Base-by-base conservation (phyloP, 2,329 filamentous ascomycete species). In the Fusarium euwallaceae region DNA sequence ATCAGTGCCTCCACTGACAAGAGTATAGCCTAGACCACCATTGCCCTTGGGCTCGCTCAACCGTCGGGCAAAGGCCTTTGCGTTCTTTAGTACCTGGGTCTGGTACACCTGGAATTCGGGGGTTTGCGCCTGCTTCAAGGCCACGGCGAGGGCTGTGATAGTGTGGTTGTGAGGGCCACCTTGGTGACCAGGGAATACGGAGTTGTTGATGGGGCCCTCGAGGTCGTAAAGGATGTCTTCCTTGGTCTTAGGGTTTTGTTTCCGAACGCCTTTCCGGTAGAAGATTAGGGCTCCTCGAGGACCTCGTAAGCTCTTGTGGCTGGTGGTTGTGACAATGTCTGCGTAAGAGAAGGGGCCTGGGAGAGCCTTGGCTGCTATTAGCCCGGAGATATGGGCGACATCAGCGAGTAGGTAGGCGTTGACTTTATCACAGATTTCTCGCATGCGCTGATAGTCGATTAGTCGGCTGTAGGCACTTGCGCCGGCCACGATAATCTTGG, bases 81-180 rank as follows among this genome's bases (percentile, higher is more conserved):
- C 94, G 83, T 99, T 99, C 84, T 92, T 89, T 69, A 98, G 89
- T 65, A 98, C 95, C 81, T 94, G 92, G 80, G 94, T 88, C 85
- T 99, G 97, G 86, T 99, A 99, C 64, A 93, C 89, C 82, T 93
- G 94, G 88, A 99, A 99, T 81, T 98, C 95, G 59, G 93, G 91
- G 7, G 92, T 92, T 82, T 95, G 94, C 4, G 95, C 95, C 85
- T 99, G 97, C 87, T 98, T 97, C 69, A 99, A 89, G 14, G 97
- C 97, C 59, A 99, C 97, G 22, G 97, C 92, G 32, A 99, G 89
- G 53, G 97, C 97, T 39, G 97, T 97, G 83, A 99, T 99, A 78
- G 97, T 99, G 88, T 99, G 97, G 87, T 99, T 99, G 87, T 99
- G 97, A 64, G 97, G 97, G 27, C 97, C 97, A 82, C 97, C 97